Base-by-base conservation (phyloP, 495 filamentous ascomycete species). In the Letharia columbiana region DNA sequence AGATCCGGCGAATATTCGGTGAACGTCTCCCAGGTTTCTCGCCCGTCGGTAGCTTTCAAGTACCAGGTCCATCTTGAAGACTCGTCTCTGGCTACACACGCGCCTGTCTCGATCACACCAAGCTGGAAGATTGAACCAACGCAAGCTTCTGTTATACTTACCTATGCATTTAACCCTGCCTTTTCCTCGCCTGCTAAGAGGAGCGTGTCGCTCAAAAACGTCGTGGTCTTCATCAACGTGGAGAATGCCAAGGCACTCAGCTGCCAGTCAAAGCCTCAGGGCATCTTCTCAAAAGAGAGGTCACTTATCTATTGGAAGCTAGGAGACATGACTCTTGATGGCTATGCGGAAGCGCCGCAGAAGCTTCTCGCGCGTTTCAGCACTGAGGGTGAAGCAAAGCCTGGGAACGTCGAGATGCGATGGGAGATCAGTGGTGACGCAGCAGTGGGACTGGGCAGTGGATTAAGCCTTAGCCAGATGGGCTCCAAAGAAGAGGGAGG, bases 281-380 rank as follows among this genome's bases (percentile, higher is more conserved):
- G 90, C 13, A 87, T 84, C 1, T 96, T 97, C 78, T 83, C 90
- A 12, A 90, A 91, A 72, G 93, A 98, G 63, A 88, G 89, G 62
- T 88, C 89, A n/a, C 75, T 92, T 7, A 87, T 96, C 18, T 90
- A 86, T 73, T 99, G 94, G 94, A 88, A 87, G 61, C 78, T 98
- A 17, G 90, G 90, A 33, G 95, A 98, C 70, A 74, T 93, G 17
- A 83, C 80, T 0, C 74, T 98, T 18, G 84, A 87, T 45, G 78
- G 81, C 31, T 81, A 81, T 61, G 72, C 72, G 3, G 76, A 74
- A 17, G 71, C 77, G 11, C 78, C 81, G 67, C 80, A 87, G 71
- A 91, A 90, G 76, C 83, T 95, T 62, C 86, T 95, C 11, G 91
- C 87, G 64, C 85, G 92, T 12, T 90, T 96, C 66, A 82, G 86